Evolutionary conservation across 169 alveolate genomes (phyloP).

Genomic region (Plasmodium gaboni): DNA sequence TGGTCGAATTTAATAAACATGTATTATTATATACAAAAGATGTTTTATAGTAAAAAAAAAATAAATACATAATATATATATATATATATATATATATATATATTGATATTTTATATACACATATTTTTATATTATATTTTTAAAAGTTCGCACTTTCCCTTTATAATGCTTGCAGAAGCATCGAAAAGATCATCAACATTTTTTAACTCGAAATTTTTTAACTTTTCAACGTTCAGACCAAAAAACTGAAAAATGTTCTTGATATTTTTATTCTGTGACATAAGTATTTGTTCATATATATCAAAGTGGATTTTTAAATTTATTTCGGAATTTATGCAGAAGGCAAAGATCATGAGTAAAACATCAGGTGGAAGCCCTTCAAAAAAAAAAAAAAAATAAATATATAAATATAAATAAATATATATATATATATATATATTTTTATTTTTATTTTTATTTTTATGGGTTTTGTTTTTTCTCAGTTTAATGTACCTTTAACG

Average conservation of each 20-base stretch:
- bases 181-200: constrained; percentile 6
- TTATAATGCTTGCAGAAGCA: constrained; percentile 5
- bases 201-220: constrained; percentile 11
- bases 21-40: too few species aligned
- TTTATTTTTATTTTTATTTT: too few species aligned
- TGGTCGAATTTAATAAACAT: too few species aligned
- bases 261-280: constrained; percentile 1
- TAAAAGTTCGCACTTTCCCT: constrained; percentile 32
- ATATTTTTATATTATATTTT: not conserved
- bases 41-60: too few species aligned
- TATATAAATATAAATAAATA: not conserved
- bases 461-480: not conserved
- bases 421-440: not conserved
- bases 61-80: not conserved
- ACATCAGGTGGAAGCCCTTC: constrained; percentile 47
- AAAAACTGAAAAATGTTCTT: constrained; percentile 26
- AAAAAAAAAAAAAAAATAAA: not conserved
- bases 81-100: not conserved
- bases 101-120: not conserved
- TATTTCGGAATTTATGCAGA: constrained; percentile 46
- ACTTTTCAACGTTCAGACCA: constrained; percentile 28
- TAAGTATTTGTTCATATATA: constrained; percentile 29
- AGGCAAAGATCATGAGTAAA: constrained; percentile 55
- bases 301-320: constrained; percentile 46
- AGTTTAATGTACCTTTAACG: constrained; percentile 18